Evolutionary conservation across 257 asterid species (phyloP).

Genomic region (Solanum boliviense): DNA sequence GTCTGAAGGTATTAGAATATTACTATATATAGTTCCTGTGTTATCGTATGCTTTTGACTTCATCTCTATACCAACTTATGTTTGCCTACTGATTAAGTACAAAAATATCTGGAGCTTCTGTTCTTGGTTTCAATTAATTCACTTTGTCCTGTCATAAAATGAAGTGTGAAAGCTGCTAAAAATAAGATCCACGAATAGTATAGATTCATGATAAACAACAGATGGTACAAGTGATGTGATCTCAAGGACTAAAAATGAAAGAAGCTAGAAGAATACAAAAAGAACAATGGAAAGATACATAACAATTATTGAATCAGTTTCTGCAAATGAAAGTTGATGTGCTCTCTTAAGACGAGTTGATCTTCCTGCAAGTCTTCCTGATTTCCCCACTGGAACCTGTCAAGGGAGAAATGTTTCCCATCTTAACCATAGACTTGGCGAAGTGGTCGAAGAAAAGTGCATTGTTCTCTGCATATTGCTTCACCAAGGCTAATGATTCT

Average conservation of each 20-base stretch:
- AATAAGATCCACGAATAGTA: background rate
- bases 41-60: background rate
- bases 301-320: background rate
- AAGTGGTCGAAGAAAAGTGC: conserved; percentile 66
- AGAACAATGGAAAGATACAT: background rate
- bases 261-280: background rate
- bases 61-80: background rate
- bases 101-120: background rate
- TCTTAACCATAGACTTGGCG: conserved; percentile 70
- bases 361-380: conserved; percentile 65
- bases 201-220: background rate
- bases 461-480: conserved; percentile 45
- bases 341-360: conserved; percentile 22
- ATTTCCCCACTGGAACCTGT: conserved; percentile 70
- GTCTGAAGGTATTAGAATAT: background rate
- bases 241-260: background rate
- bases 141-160: background rate
- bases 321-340: background rate
- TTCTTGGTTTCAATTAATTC: background rate
- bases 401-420: conserved; percentile 80
- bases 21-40: background rate
- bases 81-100: background rate
- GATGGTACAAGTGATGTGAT: background rate
- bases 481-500: conserved; percentile 51
- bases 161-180: background rate